Evolutionary conservation across 2,329 filamentous ascomycete genomes (phyloP).

Genomic region (Talaromyces sp.): DNA sequence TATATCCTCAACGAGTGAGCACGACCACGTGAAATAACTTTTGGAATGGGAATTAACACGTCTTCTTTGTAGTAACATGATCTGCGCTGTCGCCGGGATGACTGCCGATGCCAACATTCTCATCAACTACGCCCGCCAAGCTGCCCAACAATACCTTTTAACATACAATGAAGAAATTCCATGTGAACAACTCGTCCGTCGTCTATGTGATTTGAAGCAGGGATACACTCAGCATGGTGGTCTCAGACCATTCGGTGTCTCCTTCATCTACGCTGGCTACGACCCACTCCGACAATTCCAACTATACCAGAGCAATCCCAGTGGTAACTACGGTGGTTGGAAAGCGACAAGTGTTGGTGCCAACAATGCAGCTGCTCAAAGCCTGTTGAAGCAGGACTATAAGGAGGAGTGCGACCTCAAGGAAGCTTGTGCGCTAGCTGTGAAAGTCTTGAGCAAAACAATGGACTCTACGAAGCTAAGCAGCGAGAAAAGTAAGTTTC

Average conservation of each 20-base stretch:
- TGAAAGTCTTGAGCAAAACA: slow-evolving; percentile 99
- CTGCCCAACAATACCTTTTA: slow-evolving; percentile 93
- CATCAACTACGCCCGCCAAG: slow-evolving; percentile 98
- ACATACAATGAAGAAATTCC: slow-evolving; percentile 99
- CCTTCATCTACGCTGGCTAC: slow-evolving; percentile 99
- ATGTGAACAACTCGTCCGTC: slow-evolving; percentile 95
- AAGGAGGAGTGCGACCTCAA: slow-evolving; percentile 96
- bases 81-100: slow-evolving; percentile 98
- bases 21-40: neutral
- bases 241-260: slow-evolving; percentile 95
- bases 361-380: slow-evolving; percentile 97
- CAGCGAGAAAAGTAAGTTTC: slow-evolving; percentile 89
- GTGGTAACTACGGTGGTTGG: slow-evolving; percentile 98
- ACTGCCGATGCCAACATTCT: slow-evolving; percentile 99
- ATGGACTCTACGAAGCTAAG: slow-evolving; percentile 99
- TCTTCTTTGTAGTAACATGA: slow-evolving; percentile 78
- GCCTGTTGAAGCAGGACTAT: slow-evolving; percentile 97
- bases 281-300: slow-evolving; percentile 96
- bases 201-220: slow-evolving; percentile 96
- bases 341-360: slow-evolving; percentile 97
- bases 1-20: slow-evolving; percentile 96
- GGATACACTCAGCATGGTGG: slow-evolving; percentile 99
- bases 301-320: slow-evolving; percentile 98
- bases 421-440: slow-evolving; percentile 94
- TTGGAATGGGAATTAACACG: neutral